These are phyloP conservation scores for Phialemoniopsis sp. DNA, from an alignment of 2,329 filamentous ascomycete species.

Conservation along the genomic window DNA sequence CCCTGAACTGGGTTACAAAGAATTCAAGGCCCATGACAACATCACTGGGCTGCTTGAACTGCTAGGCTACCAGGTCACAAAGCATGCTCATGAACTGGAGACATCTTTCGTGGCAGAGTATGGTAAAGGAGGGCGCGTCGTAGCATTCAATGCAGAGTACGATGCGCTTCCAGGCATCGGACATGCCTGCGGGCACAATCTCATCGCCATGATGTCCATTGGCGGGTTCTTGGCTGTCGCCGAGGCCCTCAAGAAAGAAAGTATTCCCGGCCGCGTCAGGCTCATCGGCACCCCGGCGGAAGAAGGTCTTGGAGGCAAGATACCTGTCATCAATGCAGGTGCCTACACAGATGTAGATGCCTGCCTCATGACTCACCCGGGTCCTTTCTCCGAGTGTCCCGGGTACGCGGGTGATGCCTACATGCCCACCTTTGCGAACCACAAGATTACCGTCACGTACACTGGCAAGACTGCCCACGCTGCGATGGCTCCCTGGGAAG, in stretches of 20 bases:
- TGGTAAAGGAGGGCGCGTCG: no score
- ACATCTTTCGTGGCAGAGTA: no score
- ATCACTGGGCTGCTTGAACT: no score
- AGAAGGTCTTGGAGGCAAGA: slow-evolving; percentile 11
- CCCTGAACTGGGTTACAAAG: no score
- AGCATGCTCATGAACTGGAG: no score
- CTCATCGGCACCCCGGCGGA: slow-evolving; percentile 9
- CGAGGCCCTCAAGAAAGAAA: background rate
- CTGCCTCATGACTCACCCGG: slow-evolving; percentile 22
- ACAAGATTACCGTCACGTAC: slow-evolving; percentile 12
- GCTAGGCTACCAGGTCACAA: no score
- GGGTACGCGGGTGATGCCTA: slow-evolving; percentile 3
- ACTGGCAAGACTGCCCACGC: slow-evolving; percentile 31
- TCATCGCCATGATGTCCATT: slow-evolving; percentile 1
- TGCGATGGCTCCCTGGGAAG: slow-evolving; percentile 32
- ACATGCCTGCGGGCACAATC: no score
- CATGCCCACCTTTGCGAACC: background rate
- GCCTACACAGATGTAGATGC: slow-evolving; percentile 20
- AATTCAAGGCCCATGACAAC: no score
- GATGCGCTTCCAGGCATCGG: no score
- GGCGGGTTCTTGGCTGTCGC: background rate
- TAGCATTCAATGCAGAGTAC: no score
- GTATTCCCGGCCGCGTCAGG: background rate
- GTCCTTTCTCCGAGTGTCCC: slow-evolving; percentile 4
- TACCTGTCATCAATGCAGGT: slow-evolving; percentile 19